These are phyloP conservation scores for Trichophyton schoenleinii DNA, from an alignment of 2,329 filamentous ascomycete genomes.

Conservation along the genomic window DNA sequence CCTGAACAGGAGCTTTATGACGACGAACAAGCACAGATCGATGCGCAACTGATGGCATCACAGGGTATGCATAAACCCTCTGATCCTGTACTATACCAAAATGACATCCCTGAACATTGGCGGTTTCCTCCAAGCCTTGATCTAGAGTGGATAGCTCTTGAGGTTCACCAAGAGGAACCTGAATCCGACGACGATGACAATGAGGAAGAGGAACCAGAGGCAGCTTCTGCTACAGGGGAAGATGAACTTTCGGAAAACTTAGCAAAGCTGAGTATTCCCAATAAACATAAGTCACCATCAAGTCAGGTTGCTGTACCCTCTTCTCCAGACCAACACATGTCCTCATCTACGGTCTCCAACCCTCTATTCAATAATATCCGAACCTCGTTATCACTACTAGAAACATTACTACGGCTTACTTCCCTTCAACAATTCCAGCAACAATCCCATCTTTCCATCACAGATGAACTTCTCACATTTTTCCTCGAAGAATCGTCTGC, in stretches of 20 bases:
- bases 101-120: conserved; percentile 36
- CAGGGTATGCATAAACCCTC: neutral
- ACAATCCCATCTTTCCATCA: conserved; percentile 74
- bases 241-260: conserved; percentile 26
- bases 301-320: conserved; percentile 15
- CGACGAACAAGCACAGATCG: conserved; percentile 31
- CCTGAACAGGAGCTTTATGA: conserved; percentile 25
- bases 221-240: conserved; percentile 22
- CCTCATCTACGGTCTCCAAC: conserved; percentile 35
- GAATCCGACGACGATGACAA: conserved; percentile 40
- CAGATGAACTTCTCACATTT: conserved; percentile 78
- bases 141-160: conserved; percentile 81
- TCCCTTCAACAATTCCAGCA: conserved; percentile 89
- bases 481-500: conserved; percentile 62
- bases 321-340: conserved; percentile 37
- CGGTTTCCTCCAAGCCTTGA: conserved; percentile 63
- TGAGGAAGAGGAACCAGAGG: conserved; percentile 34
- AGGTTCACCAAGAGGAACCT: conserved; percentile 60
- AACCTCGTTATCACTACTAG: conserved; percentile 65
- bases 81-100: conserved; percentile 10
- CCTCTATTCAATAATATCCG: conserved; percentile 42
- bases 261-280: conserved; percentile 39
- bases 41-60: conserved; percentile 11
- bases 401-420: conserved; percentile 74
- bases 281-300: conserved; percentile 19